phyloP scores from a whole-genome alignment of 148 eudicot genomes.

The Fagopyrum esculentum region DNA sequence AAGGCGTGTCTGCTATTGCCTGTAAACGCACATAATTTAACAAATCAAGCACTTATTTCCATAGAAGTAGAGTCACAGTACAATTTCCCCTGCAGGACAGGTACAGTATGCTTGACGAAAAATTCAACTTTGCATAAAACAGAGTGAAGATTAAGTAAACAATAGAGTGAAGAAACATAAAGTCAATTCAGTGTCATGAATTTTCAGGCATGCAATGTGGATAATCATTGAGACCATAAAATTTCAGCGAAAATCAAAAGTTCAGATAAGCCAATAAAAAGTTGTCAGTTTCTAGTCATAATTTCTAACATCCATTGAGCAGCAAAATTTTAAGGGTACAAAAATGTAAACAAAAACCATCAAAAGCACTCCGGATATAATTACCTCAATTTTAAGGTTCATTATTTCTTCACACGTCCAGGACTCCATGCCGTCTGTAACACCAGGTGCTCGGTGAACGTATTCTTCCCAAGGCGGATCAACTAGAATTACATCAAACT shows the following conservation, averaged over 20 bases:
- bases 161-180: not conserved
- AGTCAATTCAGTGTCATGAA: not conserved
- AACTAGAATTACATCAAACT: constrained; percentile 95
- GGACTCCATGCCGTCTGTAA: constrained; percentile 82
- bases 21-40: constrained; percentile 19
- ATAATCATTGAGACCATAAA: not conserved
- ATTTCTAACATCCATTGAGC: not conserved
- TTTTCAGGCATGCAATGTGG: not conserved
- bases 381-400: constrained; percentile 95
- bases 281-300: not conserved
- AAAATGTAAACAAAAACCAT: not conserved
- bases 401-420: constrained; percentile 94
- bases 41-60: not conserved
- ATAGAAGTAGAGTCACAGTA: not conserved
- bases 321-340: not conserved
- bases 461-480: constrained; percentile 99
- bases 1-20: constrained; percentile 98
- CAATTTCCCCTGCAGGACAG: not conserved
- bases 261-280: not conserved
- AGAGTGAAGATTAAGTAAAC: not conserved
- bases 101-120: not conserved
- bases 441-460: constrained; percentile 97
- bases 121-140: not conserved
- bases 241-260: not conserved
- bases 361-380: not conserved